Evolutionary conservation across 257 asterid species (phyloP), one percentile per base, ranked within the genome.

Genomic region (Salvia hispanica): DNA sequence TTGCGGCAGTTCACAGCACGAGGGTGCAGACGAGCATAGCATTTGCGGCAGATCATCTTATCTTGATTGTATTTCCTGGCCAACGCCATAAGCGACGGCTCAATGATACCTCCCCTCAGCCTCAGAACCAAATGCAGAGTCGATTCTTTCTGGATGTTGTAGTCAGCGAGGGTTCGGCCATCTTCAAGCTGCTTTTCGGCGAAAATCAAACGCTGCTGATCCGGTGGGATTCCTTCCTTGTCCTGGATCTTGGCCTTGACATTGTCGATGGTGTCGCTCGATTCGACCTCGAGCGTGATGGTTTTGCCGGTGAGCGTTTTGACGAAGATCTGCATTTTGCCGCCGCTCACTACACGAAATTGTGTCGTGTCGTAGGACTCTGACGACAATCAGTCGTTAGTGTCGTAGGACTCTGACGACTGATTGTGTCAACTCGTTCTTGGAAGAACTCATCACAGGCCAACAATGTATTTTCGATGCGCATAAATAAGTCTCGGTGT

Each of bases 1-100:
- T 91, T 88, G 72, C 97, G 78, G 85, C 97, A 91, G 85, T 91
- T 91, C 43, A 88, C 97, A 28, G 96, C 97, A 31, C 92, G 86
- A 5, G 96, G 93, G 61, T 91, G 96, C 42, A 91, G 37, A 28
- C 96, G 95, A 34, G 97, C 95, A 74, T 91, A 91, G 64, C 96
- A 90, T 54, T 83, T 83, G 87, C 92, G 89, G 83, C 92, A 85
- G 69, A 85, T 85, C 85, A 76, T 83, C 81, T 85, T 85, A 6
- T 83, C 89, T 75, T 85, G 92, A 33, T 85, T 83, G 83, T 78
- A 86, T 28, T 86, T 86, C 80, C 86, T 78, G 3, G 93, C 93
- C 81, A 86, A 72, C 0, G 86, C 86, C 89, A 81, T 79, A 8
- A 86, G 87, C 7, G 89, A 86, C 0, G 89, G 92, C 79, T 86